A percentile compares a stretch with the other conserved stretches of the same genome.
Conservation (phyloP, 2,329 filamentous ascomycete genomes). For the Ophiostoma perfectum region DNA sequence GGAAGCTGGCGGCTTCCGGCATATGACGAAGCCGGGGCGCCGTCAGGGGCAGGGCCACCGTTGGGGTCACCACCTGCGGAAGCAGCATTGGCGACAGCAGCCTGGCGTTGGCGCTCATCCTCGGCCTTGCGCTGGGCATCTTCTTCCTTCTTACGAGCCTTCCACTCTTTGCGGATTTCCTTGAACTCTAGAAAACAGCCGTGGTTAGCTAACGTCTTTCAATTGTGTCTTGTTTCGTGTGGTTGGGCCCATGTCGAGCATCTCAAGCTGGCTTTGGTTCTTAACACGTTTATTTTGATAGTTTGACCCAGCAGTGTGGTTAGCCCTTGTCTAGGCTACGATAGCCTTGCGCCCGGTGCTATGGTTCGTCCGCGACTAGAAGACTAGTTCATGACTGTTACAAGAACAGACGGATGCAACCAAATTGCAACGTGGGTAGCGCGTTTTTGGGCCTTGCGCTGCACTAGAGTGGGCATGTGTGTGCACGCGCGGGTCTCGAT, state of each 20-base stretch:
- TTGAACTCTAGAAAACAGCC: slow-evolving; percentile 71
- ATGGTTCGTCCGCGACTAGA: slow-evolving; percentile 19
- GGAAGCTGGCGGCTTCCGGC: slow-evolving; percentile 62
- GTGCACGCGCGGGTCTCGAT: neutral
- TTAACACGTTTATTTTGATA: neutral
- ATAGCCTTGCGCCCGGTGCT: slow-evolving; percentile 14
- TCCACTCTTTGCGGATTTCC: slow-evolving; percentile 89
- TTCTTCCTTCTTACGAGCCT: slow-evolving; percentile 98
- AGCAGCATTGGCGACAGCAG: slow-evolving; percentile 48
- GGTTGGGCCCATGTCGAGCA: neutral
- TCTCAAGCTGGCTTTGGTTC: too few species aligned
- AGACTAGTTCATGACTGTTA: slow-evolving; percentile 11
- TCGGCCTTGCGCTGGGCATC: slow-evolving; percentile 83
- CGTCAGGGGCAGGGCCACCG: slow-evolving; percentile 42
- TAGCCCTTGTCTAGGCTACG: slow-evolving; percentile 37
- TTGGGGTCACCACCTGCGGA: slow-evolving; percentile 48
- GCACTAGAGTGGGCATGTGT: slow-evolving; percentile 4
- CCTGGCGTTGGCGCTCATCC: slow-evolving; percentile 68
- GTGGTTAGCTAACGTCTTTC: neutral
- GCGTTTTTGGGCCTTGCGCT: neutral
- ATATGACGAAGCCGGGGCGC: slow-evolving; percentile 53
- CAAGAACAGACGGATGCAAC: neutral
- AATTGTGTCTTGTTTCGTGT: neutral
- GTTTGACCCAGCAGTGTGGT: slow-evolving; percentile 32
- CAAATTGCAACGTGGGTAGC: neutral